These are phyloP conservation scores for Botryotinia narcissicola DNA, from an alignment of 2,329 filamentous ascomycete genomes.

Conservation along the genomic window DNA sequence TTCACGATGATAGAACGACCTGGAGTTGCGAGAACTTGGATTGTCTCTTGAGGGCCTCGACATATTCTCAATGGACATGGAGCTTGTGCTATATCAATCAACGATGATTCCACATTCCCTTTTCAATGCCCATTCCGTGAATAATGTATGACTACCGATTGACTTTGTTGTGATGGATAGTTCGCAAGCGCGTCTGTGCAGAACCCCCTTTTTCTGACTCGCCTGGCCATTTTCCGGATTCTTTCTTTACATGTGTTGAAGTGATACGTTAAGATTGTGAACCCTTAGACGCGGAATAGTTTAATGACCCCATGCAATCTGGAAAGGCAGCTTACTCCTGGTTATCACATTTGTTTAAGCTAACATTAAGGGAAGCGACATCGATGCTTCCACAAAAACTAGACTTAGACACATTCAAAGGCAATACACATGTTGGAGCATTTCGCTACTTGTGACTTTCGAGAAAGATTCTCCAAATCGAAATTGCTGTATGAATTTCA, in stretches of 20 bases:
- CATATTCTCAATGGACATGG: slow-evolving; percentile 43
- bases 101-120: slow-evolving; percentile 41
- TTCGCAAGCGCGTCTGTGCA: slow-evolving; percentile 1
- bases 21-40: slow-evolving; percentile 58
- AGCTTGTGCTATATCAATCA: slow-evolving; percentile 55
- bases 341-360: not conserved
- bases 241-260: not conserved
- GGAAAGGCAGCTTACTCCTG: not conserved
- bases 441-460: not conserved
- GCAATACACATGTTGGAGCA: not conserved
- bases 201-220: not conserved
- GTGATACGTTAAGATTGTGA: not conserved
- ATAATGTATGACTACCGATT: not conserved
- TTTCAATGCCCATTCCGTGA: slow-evolving; percentile 11
- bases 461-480: no score
- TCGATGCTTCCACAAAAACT: not conserved
- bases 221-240: not conserved
- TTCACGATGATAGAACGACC: slow-evolving; percentile 41
- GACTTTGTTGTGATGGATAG: not conserved
- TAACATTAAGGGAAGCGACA: not conserved
- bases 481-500: not conserved
- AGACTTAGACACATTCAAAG: no score
- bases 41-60: slow-evolving; percentile 62
- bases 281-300: not conserved
- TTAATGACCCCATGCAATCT: no score